Percentiles rank a stretch among this genome's conserved stretches.
Evolutionary conservation across 768 basidiomycete species (phyloP).

Genomic region (Suillus ampliporus): DNA sequence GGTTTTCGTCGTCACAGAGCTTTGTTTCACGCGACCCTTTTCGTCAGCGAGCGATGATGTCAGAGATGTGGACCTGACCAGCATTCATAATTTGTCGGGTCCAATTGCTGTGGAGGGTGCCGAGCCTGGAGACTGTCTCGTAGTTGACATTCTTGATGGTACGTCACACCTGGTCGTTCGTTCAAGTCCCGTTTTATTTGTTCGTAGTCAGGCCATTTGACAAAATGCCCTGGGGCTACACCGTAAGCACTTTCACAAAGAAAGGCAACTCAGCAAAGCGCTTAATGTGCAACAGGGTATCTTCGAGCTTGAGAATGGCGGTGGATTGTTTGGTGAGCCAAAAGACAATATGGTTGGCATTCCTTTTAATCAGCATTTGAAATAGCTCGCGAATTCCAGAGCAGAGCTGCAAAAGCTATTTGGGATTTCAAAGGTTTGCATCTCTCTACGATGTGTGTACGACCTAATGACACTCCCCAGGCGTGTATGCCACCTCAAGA

Average conservation of each 20-base stretch:
- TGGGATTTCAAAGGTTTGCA: slow-evolving; percentile 74
- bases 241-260: slow-evolving; percentile 43
- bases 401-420: slow-evolving; percentile 76
- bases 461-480: slow-evolving; percentile 34
- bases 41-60: slow-evolving; percentile 67
- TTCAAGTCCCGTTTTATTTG: neutral
- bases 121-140: slow-evolving; percentile 79
- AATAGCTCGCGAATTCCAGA: slow-evolving; percentile 68
- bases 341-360: neutral
- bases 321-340: slow-evolving; percentile 67
- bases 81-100: slow-evolving; percentile 77
- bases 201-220: slow-evolving; percentile 64
- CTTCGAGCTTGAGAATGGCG: slow-evolving; percentile 75
- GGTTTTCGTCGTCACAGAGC: neutral
- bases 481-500: slow-evolving; percentile 73
- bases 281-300: slow-evolving; percentile 56
- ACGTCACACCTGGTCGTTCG: neutral
- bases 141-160: slow-evolving; percentile 84
- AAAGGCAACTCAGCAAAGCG: too few species aligned
- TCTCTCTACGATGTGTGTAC: neutral
- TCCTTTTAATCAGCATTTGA: neutral
- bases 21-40: neutral
- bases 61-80: slow-evolving; percentile 64
- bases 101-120: slow-evolving; percentile 78
- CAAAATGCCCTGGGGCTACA: slow-evolving; percentile 85